A percentile compares a stretch with the other conserved stretches of the same genome.
These are phyloP conservation scores for Tolypocladium guangdongense DNA, from an alignment of 2,329 filamentous ascomycete species.

Conservation along the genomic window DNA sequence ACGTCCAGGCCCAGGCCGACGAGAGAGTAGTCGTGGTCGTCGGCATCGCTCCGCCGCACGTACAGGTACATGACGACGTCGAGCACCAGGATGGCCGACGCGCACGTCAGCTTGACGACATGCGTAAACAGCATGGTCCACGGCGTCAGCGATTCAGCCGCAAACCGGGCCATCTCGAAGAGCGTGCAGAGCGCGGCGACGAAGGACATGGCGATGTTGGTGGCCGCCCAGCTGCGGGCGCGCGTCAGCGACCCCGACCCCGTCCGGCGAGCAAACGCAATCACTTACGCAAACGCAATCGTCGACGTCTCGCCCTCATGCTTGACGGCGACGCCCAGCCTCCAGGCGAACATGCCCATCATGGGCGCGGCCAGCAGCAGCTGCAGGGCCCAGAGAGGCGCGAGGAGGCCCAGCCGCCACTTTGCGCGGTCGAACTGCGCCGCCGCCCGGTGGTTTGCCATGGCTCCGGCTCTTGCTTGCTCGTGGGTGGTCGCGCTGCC, in stretches of 20 bases:
- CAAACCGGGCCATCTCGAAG: slow-evolving; percentile 34
- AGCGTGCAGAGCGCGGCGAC: slow-evolving; percentile 34
- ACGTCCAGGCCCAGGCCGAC: slow-evolving; percentile 38
- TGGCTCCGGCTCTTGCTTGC: no score
- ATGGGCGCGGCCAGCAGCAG: slow-evolving; percentile 32
- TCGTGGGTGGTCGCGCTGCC: background rate
- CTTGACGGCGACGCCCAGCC: slow-evolving; percentile 35
- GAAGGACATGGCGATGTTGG: slow-evolving; percentile 38
- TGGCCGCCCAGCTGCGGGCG: slow-evolving; percentile 38
- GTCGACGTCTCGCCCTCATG: slow-evolving; percentile 27
- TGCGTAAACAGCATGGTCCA: slow-evolving; percentile 42
- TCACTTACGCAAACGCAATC: slow-evolving; percentile 42
- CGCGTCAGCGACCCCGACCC: background rate
- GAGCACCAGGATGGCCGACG: slow-evolving; percentile 34
- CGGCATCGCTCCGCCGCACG: slow-evolving; percentile 28
- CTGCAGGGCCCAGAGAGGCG: slow-evolving; percentile 41
- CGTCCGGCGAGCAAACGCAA: no score
- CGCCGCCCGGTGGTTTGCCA: slow-evolving; percentile 36
- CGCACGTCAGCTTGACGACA: slow-evolving; percentile 36
- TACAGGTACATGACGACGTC: slow-evolving; percentile 43
- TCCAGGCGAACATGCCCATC: slow-evolving; percentile 42
- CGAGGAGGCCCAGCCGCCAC: slow-evolving; percentile 37
- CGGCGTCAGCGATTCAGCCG: slow-evolving; percentile 40
- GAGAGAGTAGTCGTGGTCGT: slow-evolving; percentile 30
- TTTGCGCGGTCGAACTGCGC: slow-evolving; percentile 40